Conservation (phyloP, 2,329 filamentous ascomycete genomes). For the Akanthomyces muscarius region DNA sequence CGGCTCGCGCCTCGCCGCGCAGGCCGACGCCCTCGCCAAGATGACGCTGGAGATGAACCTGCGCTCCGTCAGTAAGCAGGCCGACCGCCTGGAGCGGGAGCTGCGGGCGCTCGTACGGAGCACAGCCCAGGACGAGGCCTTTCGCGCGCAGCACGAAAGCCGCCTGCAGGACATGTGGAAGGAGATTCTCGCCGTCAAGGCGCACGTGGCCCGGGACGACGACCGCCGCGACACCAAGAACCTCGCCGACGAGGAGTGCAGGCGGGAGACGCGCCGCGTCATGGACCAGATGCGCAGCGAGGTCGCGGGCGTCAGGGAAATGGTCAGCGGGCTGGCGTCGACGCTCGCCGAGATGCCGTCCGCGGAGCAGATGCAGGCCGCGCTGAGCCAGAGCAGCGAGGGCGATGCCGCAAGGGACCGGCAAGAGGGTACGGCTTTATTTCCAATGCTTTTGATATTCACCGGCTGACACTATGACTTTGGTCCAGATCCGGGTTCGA, state of each 20-base stretch:
- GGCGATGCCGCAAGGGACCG: neutral
- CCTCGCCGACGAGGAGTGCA: slow-evolving; percentile 21
- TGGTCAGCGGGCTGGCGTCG: slow-evolving; percentile 23
- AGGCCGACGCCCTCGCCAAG: slow-evolving; percentile 32
- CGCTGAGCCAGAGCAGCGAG: slow-evolving; percentile 19
- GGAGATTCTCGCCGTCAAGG: slow-evolving; percentile 31
- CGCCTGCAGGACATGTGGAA: slow-evolving; percentile 28
- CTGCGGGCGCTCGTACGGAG: slow-evolving; percentile 25
- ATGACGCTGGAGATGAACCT: slow-evolving; percentile 37
- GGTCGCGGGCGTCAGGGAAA: slow-evolving; percentile 23
- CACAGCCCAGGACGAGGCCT: slow-evolving; percentile 28
- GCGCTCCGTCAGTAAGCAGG: slow-evolving; percentile 27
- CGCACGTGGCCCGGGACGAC: slow-evolving; percentile 21
- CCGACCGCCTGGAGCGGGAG: slow-evolving; percentile 29
- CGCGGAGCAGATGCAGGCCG: slow-evolving; percentile 21
- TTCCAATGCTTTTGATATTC: neutral
- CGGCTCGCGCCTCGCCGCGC: slow-evolving; percentile 21
- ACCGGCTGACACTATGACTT: no score
- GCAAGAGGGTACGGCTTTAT: neutral
- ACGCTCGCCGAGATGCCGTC: slow-evolving; percentile 25
- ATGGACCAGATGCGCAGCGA: slow-evolving; percentile 23
- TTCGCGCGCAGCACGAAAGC: slow-evolving; percentile 28
- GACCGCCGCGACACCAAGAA: slow-evolving; percentile 9
- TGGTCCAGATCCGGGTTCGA: neutral
- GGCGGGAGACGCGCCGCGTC: slow-evolving; percentile 21